Percentiles rank a stretch among this genome's conserved stretches.
phyloP scores from a whole-genome alignment of 2,329 filamentous ascomycete genomes.

The Colletotrichum salicis region DNA sequence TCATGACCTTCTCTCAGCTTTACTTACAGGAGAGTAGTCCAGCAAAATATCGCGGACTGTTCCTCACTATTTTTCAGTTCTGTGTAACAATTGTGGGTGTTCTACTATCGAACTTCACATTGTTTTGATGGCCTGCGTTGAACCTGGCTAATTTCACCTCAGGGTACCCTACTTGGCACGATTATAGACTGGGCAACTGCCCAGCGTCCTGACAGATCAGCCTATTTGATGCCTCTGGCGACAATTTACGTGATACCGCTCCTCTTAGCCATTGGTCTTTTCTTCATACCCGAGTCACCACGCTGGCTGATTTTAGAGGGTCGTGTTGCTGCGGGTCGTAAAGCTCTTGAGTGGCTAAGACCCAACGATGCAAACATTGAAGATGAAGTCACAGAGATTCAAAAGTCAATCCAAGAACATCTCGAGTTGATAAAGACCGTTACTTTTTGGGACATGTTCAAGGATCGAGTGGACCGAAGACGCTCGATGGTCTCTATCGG shows the following conservation, averaged over 20 bases:
- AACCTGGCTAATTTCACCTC: not conserved
- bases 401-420: not conserved
- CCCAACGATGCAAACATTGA: not conserved
- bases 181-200: not conserved
- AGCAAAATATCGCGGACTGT: conserved; percentile 59
- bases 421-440: not conserved
- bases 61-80: conserved; percentile 59
- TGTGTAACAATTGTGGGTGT: not conserved
- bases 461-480: not conserved
- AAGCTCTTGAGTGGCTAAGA: not conserved
- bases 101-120: too few relatives aligned
- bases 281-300: not conserved
- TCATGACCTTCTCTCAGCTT: conserved; percentile 65
- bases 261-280: not conserved
- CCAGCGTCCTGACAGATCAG: not conserved
- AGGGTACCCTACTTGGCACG: not conserved
- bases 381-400: not conserved
- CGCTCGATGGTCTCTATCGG: not conserved
- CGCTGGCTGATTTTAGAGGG: not conserved
- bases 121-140: not conserved
- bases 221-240: not conserved
- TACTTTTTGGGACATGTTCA: not conserved
- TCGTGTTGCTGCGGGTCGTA: not conserved
- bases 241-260: not conserved
- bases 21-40: conserved; percentile 60